Percentiles rank a stretch among this genome's conserved stretches.
phyloP scores from a whole-genome alignment of 2,329 filamentous ascomycete species.

The Aureobasidium lini region DNA sequence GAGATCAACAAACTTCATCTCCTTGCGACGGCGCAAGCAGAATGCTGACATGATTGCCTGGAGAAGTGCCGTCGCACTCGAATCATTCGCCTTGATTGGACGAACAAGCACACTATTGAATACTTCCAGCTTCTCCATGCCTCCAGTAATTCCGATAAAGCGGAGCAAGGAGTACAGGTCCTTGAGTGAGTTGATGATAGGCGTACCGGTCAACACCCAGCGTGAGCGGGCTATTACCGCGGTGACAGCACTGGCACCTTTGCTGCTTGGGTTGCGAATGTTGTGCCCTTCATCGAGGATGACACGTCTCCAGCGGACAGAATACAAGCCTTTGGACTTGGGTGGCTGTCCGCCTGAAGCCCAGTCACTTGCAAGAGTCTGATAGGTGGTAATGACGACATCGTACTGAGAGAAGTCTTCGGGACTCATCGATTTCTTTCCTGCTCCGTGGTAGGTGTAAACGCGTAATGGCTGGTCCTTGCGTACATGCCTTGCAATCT shows the following conservation, averaged over 20 bases:
- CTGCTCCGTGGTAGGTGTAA: slow-evolving; percentile 64
- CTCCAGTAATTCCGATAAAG: slow-evolving; percentile 69
- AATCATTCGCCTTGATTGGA: slow-evolving; percentile 53
- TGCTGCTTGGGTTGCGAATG: slow-evolving; percentile 70
- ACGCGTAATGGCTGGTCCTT: slow-evolving; percentile 56
- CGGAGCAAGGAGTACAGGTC: slow-evolving; percentile 75
- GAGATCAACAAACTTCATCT: slow-evolving; percentile 81
- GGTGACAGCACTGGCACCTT: slow-evolving; percentile 61
- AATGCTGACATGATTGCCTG: slow-evolving; percentile 73
- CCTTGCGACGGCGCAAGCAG: slow-evolving; percentile 73
- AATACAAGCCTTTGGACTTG: slow-evolving; percentile 48
- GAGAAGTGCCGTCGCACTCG: slow-evolving; percentile 51
- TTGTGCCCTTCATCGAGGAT: slow-evolving; percentile 79
- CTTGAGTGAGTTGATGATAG: slow-evolving; percentile 50
- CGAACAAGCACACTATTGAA: slow-evolving; percentile 68
- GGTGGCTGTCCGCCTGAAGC: slow-evolving; percentile 29
- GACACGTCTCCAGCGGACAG: slow-evolving; percentile 66
- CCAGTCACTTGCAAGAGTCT: slow-evolving; percentile 62
- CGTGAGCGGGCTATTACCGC: slow-evolving; percentile 61
- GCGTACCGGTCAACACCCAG: slow-evolving; percentile 69
- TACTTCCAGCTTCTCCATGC: slow-evolving; percentile 62
- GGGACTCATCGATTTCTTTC: slow-evolving; percentile 47
- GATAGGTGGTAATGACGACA: slow-evolving; percentile 79
- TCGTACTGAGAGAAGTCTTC: slow-evolving; percentile 58
- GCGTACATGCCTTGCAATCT: slow-evolving; percentile 62